A percentile compares a stretch with the other conserved stretches of the same genome.
These are phyloP conservation scores for Austropuccinia psidii DNA, from an alignment of 1,284 basidiomycete species.

Conservation along the genomic window DNA sequence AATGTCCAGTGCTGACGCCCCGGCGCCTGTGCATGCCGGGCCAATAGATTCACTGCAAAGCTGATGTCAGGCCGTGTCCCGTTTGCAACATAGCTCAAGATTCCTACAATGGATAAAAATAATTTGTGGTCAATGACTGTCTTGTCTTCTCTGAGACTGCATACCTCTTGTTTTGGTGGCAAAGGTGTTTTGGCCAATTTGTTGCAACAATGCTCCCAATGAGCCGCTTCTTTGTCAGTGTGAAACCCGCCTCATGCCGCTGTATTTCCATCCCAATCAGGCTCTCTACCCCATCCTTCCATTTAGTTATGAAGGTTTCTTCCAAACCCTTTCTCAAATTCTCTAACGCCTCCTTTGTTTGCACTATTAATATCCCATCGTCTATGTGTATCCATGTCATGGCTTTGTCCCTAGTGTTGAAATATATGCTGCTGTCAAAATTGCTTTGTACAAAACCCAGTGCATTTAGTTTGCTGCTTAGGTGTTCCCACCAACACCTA, in stretches of 20 bases:
- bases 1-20: not conserved
- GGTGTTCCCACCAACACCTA: conserved; percentile 10
- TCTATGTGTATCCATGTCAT: conserved; percentile 14
- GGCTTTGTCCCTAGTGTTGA: not conserved
- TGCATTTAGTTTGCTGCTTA: not conserved
- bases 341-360: not conserved
- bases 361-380: not conserved
- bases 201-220: not conserved
- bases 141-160: not conserved
- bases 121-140: too few species aligned
- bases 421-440: not conserved
- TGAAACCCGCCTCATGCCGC: not conserved
- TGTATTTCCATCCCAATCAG: not conserved
- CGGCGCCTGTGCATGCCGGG: not conserved
- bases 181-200: not conserved
- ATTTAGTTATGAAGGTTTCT: not conserved
- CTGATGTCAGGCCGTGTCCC: conserved; percentile 3
- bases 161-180: not conserved
- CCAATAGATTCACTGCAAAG: not conserved
- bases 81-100: not conserved
- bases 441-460: not conserved
- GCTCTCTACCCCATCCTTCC: not conserved
- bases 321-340: not conserved
- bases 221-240: too few species aligned
- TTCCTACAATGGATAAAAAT: not conserved